phyloP scores from a whole-genome alignment of 495 filamentous ascomycete species.

The Annulohypoxylon moriforme region DNA sequence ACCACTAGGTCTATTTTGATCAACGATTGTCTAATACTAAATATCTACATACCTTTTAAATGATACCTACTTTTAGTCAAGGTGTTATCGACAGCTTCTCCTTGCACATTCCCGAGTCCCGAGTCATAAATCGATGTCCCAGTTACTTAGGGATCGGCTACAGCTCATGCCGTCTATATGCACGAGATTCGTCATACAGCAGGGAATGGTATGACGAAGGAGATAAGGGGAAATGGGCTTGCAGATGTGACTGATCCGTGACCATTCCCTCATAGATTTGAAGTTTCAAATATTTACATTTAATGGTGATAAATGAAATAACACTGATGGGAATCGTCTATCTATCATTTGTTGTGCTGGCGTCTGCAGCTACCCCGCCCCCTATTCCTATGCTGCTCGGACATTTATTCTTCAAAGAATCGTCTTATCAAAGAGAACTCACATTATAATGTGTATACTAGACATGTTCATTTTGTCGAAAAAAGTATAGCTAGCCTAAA shows the following conservation, averaged over 20 bases:
- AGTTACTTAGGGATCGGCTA: too few species aligned
- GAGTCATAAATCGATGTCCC: too few species aligned
- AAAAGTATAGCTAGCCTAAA: not conserved
- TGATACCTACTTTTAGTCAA: too few species aligned
- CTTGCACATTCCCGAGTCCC: too few species aligned
- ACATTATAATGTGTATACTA: not conserved
- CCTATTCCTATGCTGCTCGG: not conserved
- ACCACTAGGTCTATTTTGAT: too few species aligned
- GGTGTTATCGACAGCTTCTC: too few species aligned
- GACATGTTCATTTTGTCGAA: not conserved
- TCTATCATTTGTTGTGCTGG: not conserved
- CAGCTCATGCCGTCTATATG: not conserved
- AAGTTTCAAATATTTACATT: not conserved
- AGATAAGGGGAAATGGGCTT: not conserved
- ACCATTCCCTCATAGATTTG: not conserved
- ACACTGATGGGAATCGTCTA: not conserved
- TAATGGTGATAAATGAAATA: not conserved
- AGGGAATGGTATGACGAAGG: not conserved
- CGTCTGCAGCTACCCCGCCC: not conserved
- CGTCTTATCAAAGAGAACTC: not conserved
- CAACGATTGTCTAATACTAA: too few species aligned
- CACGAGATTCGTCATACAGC: not conserved
- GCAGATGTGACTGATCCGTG: not conserved
- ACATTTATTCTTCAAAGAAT: not conserved
- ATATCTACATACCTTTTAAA: too few species aligned